Percentiles rank a stretch among this genome's conserved stretches.
phyloP scores from a whole-genome alignment of 768 basidiomycete genomes.

The Leccinum obscurum region DNA sequence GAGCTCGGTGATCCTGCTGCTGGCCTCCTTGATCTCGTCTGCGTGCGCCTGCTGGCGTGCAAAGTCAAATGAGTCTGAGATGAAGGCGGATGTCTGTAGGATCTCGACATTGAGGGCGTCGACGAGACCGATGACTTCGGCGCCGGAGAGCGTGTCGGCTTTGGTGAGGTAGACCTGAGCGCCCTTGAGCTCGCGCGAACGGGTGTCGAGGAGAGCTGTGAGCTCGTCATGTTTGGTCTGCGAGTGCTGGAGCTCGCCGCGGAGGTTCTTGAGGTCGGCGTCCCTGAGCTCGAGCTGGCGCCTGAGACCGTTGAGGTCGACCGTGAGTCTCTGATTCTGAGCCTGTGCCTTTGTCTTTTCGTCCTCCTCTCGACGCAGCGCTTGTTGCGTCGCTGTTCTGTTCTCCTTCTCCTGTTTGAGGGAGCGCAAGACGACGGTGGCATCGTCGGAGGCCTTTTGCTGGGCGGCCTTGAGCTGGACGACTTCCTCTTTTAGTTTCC shows the following conservation, averaged over 20 bases:
- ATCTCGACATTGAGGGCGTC: conserved; percentile 50
- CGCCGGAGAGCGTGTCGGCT: conserved; percentile 43
- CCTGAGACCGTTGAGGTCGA: conserved; percentile 16
- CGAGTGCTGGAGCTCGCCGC: conserved; percentile 28
- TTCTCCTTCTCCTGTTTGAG: conserved; percentile 24
- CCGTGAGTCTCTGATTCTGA: conserved; percentile 14
- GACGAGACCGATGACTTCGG: conserved; percentile 41
- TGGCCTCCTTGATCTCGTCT: conserved; percentile 32
- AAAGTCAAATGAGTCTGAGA: conserved; percentile 42
- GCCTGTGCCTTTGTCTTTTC: conserved; percentile 18
- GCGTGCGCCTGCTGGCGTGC: conserved; percentile 18
- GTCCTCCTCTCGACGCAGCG: conserved; percentile 22
- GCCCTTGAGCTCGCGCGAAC: conserved; percentile 41
- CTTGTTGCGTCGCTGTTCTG: conserved; percentile 14
- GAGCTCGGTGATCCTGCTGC: conserved; percentile 30
- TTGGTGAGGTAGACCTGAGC: conserved; percentile 46
- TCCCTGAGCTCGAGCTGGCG: conserved; percentile 29
- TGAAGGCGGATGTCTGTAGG: conserved; percentile 44
- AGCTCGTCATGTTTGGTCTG: conserved; percentile 29
- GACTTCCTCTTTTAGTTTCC: conserved; percentile 20
- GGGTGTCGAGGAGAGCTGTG: conserved; percentile 32
- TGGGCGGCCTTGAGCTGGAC: conserved; percentile 9
- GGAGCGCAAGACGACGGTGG: conserved; percentile 10
- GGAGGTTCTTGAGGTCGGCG: conserved; percentile 25
- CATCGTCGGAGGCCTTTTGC: conserved; percentile 13